A percentile compares a stretch with the other conserved stretches of the same genome.
Conservation (phyloP, 495 filamentous ascomycete genomes). For the Hypoxylon crocopeplum region DNA sequence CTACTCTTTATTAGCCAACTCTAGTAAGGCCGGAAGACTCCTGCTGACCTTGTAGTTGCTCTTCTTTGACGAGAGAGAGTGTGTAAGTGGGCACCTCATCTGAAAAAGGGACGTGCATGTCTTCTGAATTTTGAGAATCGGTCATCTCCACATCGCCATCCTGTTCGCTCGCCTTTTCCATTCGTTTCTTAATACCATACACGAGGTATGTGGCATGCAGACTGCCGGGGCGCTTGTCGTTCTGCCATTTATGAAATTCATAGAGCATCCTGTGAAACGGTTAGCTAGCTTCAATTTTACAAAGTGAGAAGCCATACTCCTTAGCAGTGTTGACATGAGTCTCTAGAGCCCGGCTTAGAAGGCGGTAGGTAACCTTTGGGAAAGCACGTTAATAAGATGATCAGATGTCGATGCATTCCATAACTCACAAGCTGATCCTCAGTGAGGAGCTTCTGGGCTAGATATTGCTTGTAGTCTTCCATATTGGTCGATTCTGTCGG, state of each 20-base stretch:
- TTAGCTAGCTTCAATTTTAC: conserved; percentile 3
- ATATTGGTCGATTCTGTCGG: conserved; percentile 34
- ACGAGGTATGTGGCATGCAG: conserved; percentile 90
- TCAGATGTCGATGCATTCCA: conserved; percentile 6
- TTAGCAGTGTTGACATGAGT: conserved; percentile 85
- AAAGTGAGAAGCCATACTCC: conserved; percentile 55
- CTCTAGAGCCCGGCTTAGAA: conserved; percentile 77
- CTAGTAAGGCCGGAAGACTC: conserved; percentile 12
- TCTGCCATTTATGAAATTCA: conserved; percentile 84
- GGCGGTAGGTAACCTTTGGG: conserved; percentile 80
- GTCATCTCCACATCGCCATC: conserved; percentile 79
- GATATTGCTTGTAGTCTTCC: conserved; percentile 70
- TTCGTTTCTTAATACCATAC: conserved; percentile 61
- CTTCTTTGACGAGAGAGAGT: conserved; percentile 79
- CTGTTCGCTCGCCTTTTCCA: conserved; percentile 41
- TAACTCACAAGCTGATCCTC: conserved; percentile 74
- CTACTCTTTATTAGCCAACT: conserved; percentile 50
- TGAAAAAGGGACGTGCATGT: conserved; percentile 32
- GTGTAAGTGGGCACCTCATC: conserved; percentile 57
- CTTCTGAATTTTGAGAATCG: conserved; percentile 52
- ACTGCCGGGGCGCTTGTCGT: conserved; percentile 72
- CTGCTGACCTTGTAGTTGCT: conserved; percentile 72
- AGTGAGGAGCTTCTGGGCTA: conserved; percentile 77
- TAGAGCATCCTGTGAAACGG: conserved; percentile 74
- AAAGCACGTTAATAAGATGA: conserved; percentile 5